Evolutionary conservation across 1,284 basidiomycete genomes (phyloP).

Genomic region (Cryptococcus sp.): DNA sequence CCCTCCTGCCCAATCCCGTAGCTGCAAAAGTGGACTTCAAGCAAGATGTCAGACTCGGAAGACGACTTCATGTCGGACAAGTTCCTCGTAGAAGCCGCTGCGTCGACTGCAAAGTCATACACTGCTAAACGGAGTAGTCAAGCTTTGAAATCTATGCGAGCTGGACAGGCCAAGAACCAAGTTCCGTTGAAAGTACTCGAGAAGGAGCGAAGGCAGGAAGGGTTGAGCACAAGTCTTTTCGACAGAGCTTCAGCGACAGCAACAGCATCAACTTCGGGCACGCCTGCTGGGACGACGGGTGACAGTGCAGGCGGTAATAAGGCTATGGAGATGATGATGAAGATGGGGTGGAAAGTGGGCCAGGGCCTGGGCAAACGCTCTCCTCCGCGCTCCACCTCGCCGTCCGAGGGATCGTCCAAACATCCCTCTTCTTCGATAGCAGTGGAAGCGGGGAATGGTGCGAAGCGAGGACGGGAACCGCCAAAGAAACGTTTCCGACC

Average conservation of each 20-base stretch:
- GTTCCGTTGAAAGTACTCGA: slow-evolving; percentile 36
- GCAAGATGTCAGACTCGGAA: slow-evolving; percentile 18
- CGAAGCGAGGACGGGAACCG: neutral
- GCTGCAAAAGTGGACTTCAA: no score
- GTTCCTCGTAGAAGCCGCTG: slow-evolving; percentile 42
- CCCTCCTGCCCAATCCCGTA: no score
- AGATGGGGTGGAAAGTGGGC: slow-evolving; percentile 54
- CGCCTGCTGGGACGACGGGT: slow-evolving; percentile 2
- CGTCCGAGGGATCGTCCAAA: neutral
- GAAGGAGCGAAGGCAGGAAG: slow-evolving; percentile 37
- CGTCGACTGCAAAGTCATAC: slow-evolving; percentile 27
- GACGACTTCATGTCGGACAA: slow-evolving; percentile 56
- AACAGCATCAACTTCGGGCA: neutral
- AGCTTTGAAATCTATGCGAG: slow-evolving; percentile 27
- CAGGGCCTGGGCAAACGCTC: slow-evolving; percentile 45
- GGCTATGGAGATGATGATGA: slow-evolving; percentile 50
- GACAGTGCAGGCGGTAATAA: slow-evolving; percentile 29
- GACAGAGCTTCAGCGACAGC: slow-evolving; percentile 10
- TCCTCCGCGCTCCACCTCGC: slow-evolving; percentile 14
- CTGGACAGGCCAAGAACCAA: slow-evolving; percentile 37
- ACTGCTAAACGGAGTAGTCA: slow-evolving; percentile 28
- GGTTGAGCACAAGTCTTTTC: slow-evolving; percentile 42
- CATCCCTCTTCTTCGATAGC: neutral
- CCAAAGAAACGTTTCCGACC: neutral
- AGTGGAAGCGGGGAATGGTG: no score